Percentiles rank a stretch among this genome's conserved stretches.
Evolutionary conservation across 2,329 filamentous ascomycete species (phyloP).

Genomic region (Cercospora citrullina): DNA sequence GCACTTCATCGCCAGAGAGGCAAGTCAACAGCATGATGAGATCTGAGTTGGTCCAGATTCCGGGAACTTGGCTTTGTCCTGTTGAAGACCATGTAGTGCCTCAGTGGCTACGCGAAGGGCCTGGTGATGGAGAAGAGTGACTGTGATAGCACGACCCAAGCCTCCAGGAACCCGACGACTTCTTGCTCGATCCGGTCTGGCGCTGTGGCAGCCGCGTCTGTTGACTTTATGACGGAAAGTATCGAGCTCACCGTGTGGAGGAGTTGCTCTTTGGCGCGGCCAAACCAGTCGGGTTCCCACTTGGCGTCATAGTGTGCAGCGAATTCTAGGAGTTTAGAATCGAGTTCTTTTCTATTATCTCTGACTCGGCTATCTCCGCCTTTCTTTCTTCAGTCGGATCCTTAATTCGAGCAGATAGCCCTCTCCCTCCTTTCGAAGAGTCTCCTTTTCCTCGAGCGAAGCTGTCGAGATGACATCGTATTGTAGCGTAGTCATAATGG

Average conservation of each 20-base stretch:
- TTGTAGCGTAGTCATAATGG: no score
- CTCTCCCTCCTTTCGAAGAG: not conserved
- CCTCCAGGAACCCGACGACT: no score
- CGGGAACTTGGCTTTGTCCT: no score
- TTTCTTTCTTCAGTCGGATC: not conserved
- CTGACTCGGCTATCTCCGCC: not conserved
- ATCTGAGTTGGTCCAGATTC: no score
- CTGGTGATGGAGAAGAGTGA: no score
- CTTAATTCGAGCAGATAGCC: not conserved
- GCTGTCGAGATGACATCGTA: no score
- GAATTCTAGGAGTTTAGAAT: not conserved
- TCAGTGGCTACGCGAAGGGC: no score
- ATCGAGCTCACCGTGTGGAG: not conserved
- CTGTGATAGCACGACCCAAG: no score
- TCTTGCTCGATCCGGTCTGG: not conserved
- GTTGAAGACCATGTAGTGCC: no score
- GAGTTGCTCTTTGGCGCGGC: not conserved
- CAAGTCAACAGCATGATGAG: no score
- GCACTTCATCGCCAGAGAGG: no score
- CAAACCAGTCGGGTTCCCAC: not conserved
- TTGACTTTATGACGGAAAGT: not conserved
- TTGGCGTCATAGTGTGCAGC: not conserved
- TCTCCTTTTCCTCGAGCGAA: not conserved
- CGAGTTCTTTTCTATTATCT: not conserved
- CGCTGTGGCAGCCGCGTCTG: not conserved